These are phyloP conservation scores for Rhizopus arrhizus DNA, from an alignment of 371 early-diverging fungal genomes.

Conservation along the genomic window DNA sequence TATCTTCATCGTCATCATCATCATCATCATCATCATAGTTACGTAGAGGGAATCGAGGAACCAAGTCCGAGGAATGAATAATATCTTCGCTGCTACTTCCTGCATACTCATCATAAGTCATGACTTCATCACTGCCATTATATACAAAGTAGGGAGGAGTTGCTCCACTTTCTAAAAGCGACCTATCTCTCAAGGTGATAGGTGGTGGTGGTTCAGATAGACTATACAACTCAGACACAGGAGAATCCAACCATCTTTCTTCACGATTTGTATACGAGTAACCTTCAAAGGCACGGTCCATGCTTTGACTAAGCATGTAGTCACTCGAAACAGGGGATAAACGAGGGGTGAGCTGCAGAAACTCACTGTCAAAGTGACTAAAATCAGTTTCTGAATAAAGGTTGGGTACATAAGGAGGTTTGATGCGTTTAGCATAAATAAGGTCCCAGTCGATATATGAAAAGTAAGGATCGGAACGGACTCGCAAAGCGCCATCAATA, in stretches of 20 bases:
- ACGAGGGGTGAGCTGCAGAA: conserved; percentile 55
- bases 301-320: conserved; percentile 44
- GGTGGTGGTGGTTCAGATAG: conserved; percentile 19
- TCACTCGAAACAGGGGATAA: conserved; percentile 45
- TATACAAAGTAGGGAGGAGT: conserved; percentile 15
- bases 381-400: conserved; percentile 57
- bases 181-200: conserved; percentile 18
- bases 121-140: conserved; percentile 23
- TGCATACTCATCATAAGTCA: conserved; percentile 24
- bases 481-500: conserved; percentile 44
- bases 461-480: conserved; percentile 74
- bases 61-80: conserved; percentile 21
- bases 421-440: conserved; percentile 59
- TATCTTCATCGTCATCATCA: conserved; percentile 13
- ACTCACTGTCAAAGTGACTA: conserved; percentile 67
- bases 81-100: conserved; percentile 18
- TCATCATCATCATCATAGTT: conserved; percentile 8
- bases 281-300: conserved; percentile 59
- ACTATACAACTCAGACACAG: conserved; percentile 25
- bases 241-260: conserved; percentile 17
- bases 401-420: conserved; percentile 61
- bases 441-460: conserved; percentile 66
- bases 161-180: not conserved
- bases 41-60: conserved; percentile 9
- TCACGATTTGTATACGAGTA: conserved; percentile 54